These are phyloP conservation scores for Boletellus ananas DNA, from an alignment of 768 basidiomycete species.

Conservation along the genomic window DNA sequence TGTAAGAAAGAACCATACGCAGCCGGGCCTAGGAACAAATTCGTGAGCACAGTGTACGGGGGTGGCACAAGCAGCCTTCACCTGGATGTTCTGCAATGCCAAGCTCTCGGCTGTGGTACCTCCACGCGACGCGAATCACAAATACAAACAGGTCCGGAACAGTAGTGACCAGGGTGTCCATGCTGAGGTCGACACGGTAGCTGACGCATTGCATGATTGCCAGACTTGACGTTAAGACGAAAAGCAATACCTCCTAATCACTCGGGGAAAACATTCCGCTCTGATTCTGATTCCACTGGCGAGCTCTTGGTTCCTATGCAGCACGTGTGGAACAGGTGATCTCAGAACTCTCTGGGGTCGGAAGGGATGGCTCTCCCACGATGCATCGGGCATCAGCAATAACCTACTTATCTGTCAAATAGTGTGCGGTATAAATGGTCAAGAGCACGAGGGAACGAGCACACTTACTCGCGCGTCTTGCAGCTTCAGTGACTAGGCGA, in stretches of 20 bases:
- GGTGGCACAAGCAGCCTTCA: constrained; percentile 20
- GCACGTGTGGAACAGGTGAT: constrained; percentile 91
- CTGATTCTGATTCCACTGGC: constrained; percentile 78
- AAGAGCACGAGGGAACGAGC: background rate
- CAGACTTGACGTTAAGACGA: background rate
- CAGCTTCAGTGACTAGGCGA: constrained; percentile 79
- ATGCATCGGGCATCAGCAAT: constrained; percentile 90
- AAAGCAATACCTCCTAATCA: constrained; percentile 78
- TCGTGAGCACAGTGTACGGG: background rate
- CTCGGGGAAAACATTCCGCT: constrained; percentile 80
- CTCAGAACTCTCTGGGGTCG: constrained; percentile 83
- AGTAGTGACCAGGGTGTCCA: constrained; percentile 87
- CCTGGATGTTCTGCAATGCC: constrained; percentile 96
- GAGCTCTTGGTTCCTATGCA: constrained; percentile 99
- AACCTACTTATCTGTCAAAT: constrained; percentile 66
- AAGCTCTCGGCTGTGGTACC: constrained; percentile 87
- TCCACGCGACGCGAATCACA: constrained; percentile 89
- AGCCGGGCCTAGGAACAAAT: constrained; percentile 64
- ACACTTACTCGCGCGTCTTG: constrained; percentile 60
- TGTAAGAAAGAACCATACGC: constrained; percentile 90
- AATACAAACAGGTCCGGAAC: constrained; percentile 78
- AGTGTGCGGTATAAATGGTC: background rate
- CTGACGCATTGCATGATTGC: constrained; percentile 36
- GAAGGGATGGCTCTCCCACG: constrained; percentile 76
- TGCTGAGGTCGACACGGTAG: constrained; percentile 93